A percentile compares a stretch with the other conserved stretches of the same genome.
Conservation (phyloP, 176 grass and related monocot species). For the Melocanna baccifera region DNA sequence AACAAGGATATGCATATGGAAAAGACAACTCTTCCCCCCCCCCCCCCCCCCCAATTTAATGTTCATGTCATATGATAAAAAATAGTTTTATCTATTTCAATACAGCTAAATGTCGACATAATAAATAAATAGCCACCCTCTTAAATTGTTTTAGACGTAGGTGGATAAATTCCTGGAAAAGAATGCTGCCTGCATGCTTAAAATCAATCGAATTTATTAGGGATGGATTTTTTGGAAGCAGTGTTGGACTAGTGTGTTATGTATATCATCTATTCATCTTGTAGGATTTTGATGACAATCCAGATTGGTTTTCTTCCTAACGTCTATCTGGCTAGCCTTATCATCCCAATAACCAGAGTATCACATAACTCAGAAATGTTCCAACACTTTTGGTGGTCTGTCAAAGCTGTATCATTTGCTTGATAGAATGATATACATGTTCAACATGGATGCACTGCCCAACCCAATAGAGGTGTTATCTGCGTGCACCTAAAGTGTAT, state of each 20-base stretch:
- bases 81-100: not conserved
- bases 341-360: not conserved
- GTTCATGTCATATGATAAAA: not conserved
- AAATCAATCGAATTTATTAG: not conserved
- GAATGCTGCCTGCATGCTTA: not conserved
- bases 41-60: not conserved
- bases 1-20: not conserved
- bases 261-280: not conserved
- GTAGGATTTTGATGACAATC: not conserved
- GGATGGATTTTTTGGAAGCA: not conserved
- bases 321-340: not conserved
- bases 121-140: not conserved
- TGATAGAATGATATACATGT: not conserved
- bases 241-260: not conserved
- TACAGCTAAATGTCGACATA: not conserved
- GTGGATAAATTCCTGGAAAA: not conserved
- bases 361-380: not conserved
- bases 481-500: not conserved
- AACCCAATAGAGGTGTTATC: not conserved
- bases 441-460: not conserved
- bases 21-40: not conserved
- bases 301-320: not conserved
- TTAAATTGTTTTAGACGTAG: not conserved
- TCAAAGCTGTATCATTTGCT: not conserved
- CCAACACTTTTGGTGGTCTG: not conserved